A percentile compares a stretch with the other conserved stretches of the same genome.
Evolutionary conservation across 1,284 basidiomycete genomes (phyloP).

Genomic region (Uromyces viciae-fabae): DNA sequence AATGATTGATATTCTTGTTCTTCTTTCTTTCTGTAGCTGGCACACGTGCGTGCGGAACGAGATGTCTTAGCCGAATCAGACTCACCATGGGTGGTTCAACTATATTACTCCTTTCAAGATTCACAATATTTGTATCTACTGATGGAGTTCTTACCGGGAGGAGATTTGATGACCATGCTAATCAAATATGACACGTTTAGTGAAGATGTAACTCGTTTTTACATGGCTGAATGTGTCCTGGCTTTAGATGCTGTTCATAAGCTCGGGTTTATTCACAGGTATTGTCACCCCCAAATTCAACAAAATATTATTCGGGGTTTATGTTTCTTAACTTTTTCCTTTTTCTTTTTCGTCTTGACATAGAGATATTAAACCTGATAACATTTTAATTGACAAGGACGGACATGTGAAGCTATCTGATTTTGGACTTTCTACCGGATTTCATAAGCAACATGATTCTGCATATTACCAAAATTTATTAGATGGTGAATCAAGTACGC

Average conservation of each 20-base stretch:
- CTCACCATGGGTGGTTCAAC: conserved; percentile 93
- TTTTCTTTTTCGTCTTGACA: too few relatives aligned
- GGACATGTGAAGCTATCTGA: conserved; percentile 94
- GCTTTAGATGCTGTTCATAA: conserved; percentile 98
- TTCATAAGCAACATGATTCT: conserved; percentile 90
- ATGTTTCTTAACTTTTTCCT: too few relatives aligned
- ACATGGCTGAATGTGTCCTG: conserved; percentile 97
- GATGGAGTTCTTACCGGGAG: conserved; percentile 98
- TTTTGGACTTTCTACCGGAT: conserved; percentile 89
- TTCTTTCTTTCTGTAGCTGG: conserved; percentile 63
- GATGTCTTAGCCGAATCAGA: conserved; percentile 97
- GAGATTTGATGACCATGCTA: conserved; percentile 96
- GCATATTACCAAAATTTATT: conserved; percentile 91
- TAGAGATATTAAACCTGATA: conserved; percentile 95
- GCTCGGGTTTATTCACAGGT: conserved; percentile 98
- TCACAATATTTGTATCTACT: conserved; percentile 91
- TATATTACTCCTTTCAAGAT: conserved; percentile 99
- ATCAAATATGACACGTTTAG: conserved; percentile 99
- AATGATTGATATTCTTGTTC: not conserved
- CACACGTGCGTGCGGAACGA: conserved; percentile 96
- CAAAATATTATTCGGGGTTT: too few relatives aligned
- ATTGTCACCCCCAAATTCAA: conserved; percentile 50
- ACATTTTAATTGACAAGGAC: conserved; percentile 89
- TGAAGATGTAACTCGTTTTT: conserved; percentile 97
- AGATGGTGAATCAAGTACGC: conserved; percentile 58